Base-by-base conservation (phyloP, 225 moss, liverwort and hornwort species). In the Takakia lepidozioides region DNA sequence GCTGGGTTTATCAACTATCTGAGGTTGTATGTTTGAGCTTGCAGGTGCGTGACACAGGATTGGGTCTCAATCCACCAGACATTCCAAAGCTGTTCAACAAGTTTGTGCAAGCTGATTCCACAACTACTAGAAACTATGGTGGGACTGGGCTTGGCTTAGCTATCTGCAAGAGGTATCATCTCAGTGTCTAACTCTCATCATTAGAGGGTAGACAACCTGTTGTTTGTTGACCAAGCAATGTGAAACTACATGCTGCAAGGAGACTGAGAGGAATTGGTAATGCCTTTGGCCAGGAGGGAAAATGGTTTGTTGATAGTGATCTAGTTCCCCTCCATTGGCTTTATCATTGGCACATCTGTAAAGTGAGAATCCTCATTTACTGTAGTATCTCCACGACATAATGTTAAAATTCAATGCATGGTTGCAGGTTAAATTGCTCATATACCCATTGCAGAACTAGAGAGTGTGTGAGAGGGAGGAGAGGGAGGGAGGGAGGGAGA, bases 91-190 rank as follows among this genome's bases (percentile, higher is more conserved):
- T 83, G 18, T 83, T 83, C 54, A 78, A 65, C 58, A 83, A 71
- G 64, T 83, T 83, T 46, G 59, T 68, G 28, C 64, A 61, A 59
- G 78, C 78, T 40, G 82, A 83, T 46, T 68, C 74, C 11, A 78
- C 82, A 45, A 74, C 74, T 32, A 78, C 82, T 25, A 74, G 82
- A 47, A 83, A 78, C 40, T 74, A 78, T 46, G 78, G 78, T 46
- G 82, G 78, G 56, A 78, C 82, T n/a, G 78, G 82, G 54, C 64
- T 83, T 41, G 78, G 82, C 38, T 62, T 83, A 54, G 82, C 82
- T 40, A 78, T 83, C 34, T 83, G 82, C 56, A 83, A 74, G 66
- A 64, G 82, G 82, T 83, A 67, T 52, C 17, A 42, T 3, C 14
- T 5, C 19, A 8, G 41, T 42, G 15, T 42, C 41, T 42, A 42